Evolutionary conservation across 768 basidiomycete species (phyloP).

Genomic region (Leccinum disarticulatum): DNA sequence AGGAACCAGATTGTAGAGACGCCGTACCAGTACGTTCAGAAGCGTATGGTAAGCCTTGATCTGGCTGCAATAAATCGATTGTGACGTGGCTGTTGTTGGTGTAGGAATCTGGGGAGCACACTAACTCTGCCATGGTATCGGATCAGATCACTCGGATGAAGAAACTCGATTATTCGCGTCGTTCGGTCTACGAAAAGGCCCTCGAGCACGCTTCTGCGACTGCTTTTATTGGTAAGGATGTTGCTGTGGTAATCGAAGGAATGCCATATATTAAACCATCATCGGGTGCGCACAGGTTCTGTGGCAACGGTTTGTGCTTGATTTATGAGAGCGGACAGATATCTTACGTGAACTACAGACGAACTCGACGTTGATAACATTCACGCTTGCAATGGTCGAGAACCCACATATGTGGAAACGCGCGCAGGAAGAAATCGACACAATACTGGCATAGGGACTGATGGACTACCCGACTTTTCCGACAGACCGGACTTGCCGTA

Average conservation of each 20-base stretch:
- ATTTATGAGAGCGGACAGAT: neutral
- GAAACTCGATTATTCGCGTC: neutral
- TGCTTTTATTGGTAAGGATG: neutral
- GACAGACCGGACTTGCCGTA: neutral
- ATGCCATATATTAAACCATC: neutral
- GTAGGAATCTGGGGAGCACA: neutral
- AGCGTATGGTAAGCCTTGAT: neutral
- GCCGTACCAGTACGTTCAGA: neutral
- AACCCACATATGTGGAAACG: neutral
- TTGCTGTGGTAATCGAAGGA: neutral
- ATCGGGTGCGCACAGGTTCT: neutral
- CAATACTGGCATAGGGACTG: neutral
- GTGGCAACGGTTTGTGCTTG: neutral
- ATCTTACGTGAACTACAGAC: neutral
- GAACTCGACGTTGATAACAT: neutral
- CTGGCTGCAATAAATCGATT: neutral
- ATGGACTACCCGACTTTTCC: neutral
- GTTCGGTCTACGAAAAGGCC: neutral
- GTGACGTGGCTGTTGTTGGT: neutral
- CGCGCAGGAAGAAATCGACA: neutral
- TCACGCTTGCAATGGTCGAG: neutral
- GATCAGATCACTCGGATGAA: neutral
- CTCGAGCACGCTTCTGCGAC: neutral
- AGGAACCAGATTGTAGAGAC: conserved; percentile 5
- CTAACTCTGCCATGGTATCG: neutral